Conservation (phyloP, 106 monocot species). For the Dendrobium officinale region DNA sequence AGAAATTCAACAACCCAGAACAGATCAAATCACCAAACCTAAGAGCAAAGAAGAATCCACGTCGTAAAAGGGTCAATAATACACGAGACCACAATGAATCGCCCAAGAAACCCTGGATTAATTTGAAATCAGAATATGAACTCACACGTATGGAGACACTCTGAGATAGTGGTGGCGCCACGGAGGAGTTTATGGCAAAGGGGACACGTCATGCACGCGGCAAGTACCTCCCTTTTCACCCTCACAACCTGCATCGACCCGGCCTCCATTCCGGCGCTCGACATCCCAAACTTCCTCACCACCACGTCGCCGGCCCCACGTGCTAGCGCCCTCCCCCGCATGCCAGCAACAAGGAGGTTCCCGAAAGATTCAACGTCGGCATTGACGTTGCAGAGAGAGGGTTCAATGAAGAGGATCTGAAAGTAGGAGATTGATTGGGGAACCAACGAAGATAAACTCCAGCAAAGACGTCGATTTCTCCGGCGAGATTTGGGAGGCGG, state of each 20-base stretch:
- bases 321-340: not conserved
- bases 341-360: not conserved
- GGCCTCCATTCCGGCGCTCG: not conserved
- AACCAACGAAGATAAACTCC: not conserved
- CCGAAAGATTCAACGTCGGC: not conserved
- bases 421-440: not conserved
- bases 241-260: constrained; percentile 7
- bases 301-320: not conserved
- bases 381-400: constrained; percentile 8
- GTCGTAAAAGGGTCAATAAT: not conserved
- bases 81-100: not conserved
- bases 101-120: not conserved
- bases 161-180: constrained; percentile 92
- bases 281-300: not conserved
- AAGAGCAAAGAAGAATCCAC: not conserved
- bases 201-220: constrained; percentile 68
- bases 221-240: constrained; percentile 7
- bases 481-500: not conserved
- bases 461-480: not conserved
- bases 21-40: not conserved
- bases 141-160: constrained; percentile 96
- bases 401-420: constrained; percentile 1
- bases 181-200: constrained; percentile 68
- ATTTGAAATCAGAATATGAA: not conserved
- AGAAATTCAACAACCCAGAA: not conserved